Evolutionary conservation across 805 yeast species (phyloP).

Genomic region (Candida methanosorbosa): DNA sequence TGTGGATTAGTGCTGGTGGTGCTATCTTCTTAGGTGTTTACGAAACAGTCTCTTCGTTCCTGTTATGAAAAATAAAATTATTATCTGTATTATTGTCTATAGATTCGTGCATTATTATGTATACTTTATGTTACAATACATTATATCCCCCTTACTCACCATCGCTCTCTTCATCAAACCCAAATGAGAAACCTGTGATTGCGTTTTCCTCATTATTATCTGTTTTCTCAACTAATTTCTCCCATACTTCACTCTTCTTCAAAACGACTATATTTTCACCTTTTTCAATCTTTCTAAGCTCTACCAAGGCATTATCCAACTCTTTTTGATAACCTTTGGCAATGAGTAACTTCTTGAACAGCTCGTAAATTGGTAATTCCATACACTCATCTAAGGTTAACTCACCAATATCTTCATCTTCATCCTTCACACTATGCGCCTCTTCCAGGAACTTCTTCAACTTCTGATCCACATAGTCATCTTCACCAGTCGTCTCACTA

Average conservation of each 20-base stretch:
- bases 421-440: conserved; percentile 7
- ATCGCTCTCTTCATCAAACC: conserved; percentile 14
- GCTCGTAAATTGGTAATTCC: conserved; percentile 51
- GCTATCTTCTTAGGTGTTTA: conserved; percentile 94
- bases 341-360: conserved; percentile 44
- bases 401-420: conserved; percentile 62
- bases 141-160: background rate
- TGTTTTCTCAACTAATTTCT: conserved; percentile 19
- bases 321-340: conserved; percentile 27
- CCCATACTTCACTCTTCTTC: conserved; percentile 48
- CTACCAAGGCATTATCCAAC: conserved; percentile 29
- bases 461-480: conserved; percentile 14
- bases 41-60: conserved; percentile 47
- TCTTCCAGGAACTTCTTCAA: conserved; percentile 1
- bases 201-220: conserved; percentile 17
- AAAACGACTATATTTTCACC: too few relatives aligned
- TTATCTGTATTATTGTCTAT: too few relatives aligned
- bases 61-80: background rate
- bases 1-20: conserved; percentile 98
- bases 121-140: too few relatives aligned
- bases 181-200: conserved; percentile 24
- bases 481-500: conserved; percentile 5
- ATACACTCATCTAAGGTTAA: conserved; percentile 12
- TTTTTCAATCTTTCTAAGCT: too few relatives aligned
- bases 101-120: background rate